Base-by-base conservation (phyloP, 2,329 filamentous ascomycete genomes). In the Fusarium oxysporum region DNA sequence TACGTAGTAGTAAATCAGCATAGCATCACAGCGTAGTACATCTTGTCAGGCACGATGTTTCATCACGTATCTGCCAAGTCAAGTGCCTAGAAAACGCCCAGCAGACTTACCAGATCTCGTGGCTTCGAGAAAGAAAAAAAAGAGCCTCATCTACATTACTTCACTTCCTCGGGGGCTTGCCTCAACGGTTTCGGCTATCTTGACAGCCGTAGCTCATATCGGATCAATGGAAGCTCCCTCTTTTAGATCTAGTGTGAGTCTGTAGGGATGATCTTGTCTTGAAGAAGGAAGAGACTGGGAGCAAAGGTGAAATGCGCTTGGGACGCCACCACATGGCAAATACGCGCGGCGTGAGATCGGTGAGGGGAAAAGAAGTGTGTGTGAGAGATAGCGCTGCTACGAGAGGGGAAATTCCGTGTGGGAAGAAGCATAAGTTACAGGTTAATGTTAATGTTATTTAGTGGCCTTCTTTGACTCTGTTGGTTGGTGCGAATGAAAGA, bases 271-370 rank as follows among this genome's bases (percentile, higher is more conserved):
- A 68, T 44, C 48, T 60, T 48, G 48, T 23, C 55, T 64, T 50
- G 37, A 63, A 58, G 50, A 25, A 44, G 48, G 32, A 48, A 23
- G 25, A 53, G 30, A 35, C 43, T 48, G 37, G 19, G 23, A 40
- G 23, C 21, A 40, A 54, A 54, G 33, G 19, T 54, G 23, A 61
- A 41, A 53, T 44, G 45, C 57, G 51, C 56, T 68, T 59, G 47
- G 53, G 23, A 71, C 76, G 76, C 76, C 76, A 77, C 76, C 76
- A 78, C 76, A 76, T 77, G 76, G 76, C 50, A 76, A 63, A 66
- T 71, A 71, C 62, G 72, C 62, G 68, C 53, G 59, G 58, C 66
- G 53, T 35, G 41, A 38, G 38, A 54, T 55, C 53, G 28, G 43
- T 63, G 57, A 65, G 66, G 63, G 61, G 61, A 62, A 67, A 43